Conservation (phyloP, 495 filamentous ascomycete species). For the Aspergillus nidulans region DNA sequence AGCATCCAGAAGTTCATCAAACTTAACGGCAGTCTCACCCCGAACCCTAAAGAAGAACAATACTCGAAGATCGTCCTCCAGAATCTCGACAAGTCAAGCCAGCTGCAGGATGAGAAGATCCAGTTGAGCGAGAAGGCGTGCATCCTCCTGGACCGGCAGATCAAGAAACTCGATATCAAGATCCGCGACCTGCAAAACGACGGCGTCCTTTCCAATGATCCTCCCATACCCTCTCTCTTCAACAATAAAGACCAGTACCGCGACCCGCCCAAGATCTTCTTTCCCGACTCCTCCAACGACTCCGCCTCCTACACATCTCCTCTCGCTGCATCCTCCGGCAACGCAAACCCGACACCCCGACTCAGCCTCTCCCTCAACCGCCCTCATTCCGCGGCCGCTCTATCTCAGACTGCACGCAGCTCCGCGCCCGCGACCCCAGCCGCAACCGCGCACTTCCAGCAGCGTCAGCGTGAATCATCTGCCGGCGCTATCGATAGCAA, state of each 20-base stretch:
- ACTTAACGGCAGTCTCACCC: conserved; percentile 68
- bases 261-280: conserved; percentile 50
- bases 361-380: conserved; percentile 41
- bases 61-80: conserved; percentile 66
- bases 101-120: conserved; percentile 84
- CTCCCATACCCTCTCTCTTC: conserved; percentile 73
- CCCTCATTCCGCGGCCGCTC: conserved; percentile 12
- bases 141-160: conserved; percentile 77
- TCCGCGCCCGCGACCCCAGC: conserved; percentile 66
- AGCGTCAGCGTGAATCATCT: conserved; percentile 70
- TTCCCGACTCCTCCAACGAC: conserved; percentile 39
- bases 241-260: conserved; percentile 54
- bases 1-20: conserved; percentile 90
- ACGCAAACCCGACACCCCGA: conserved; percentile 32
- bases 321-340: conserved; percentile 40
- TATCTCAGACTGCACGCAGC: conserved; percentile 32
- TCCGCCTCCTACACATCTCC: conserved; percentile 38
- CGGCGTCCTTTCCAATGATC: conserved; percentile 71
- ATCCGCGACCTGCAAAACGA: conserved; percentile 80
- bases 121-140: conserved; percentile 72
- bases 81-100: conserved; percentile 64
- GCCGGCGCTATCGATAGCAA: conserved; percentile 69
- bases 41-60: conserved; percentile 82
- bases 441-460: conserved; percentile 55
- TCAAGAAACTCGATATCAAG: conserved; percentile 79